Evolutionary conservation across 495 filamentous ascomycete genomes (phyloP).

Genomic region (Hypoxylon crocopeplum): DNA sequence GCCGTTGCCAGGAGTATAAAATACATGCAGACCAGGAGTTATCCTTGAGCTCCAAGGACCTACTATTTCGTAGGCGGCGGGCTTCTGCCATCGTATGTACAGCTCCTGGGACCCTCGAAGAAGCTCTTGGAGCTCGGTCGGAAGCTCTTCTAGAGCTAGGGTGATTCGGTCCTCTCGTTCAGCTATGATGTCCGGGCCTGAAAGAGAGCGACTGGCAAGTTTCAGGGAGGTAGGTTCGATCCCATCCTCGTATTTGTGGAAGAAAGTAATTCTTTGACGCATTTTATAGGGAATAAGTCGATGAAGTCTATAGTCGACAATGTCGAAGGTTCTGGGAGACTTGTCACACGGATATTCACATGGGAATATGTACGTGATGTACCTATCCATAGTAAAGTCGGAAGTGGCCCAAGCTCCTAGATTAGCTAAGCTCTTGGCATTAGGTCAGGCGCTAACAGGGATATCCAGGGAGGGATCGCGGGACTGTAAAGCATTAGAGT

Average conservation of each 20-base stretch:
- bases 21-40: conserved; percentile 82
- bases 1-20: conserved; percentile 67
- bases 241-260: conserved; percentile 67
- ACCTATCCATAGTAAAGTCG: conserved; percentile 14
- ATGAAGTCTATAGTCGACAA: conserved; percentile 18
- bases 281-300: conserved; percentile 56
- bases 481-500: background rate
- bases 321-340: conserved; percentile 29
- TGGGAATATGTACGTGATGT: background rate
- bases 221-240: conserved; percentile 67
- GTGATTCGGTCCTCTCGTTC: conserved; percentile 84
- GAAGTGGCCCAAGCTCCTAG: conserved; percentile 15
- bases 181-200: conserved; percentile 63
- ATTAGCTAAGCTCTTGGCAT: no score
- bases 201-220: conserved; percentile 57
- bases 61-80: conserved; percentile 59
- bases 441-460: no score
- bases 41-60: conserved; percentile 77
- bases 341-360: conserved; percentile 21
- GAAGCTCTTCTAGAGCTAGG: conserved; percentile 74
- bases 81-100: conserved; percentile 79
- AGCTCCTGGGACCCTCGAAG: conserved; percentile 74
- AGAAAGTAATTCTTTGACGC: conserved; percentile 85
- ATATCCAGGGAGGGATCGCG: background rate
- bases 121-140: conserved; percentile 67